Percentiles rank a stretch among this genome's conserved stretches.
Evolutionary conservation across 108 stramenopile genomes (phyloP).

Genomic region (Parietichytrium sp.): DNA sequence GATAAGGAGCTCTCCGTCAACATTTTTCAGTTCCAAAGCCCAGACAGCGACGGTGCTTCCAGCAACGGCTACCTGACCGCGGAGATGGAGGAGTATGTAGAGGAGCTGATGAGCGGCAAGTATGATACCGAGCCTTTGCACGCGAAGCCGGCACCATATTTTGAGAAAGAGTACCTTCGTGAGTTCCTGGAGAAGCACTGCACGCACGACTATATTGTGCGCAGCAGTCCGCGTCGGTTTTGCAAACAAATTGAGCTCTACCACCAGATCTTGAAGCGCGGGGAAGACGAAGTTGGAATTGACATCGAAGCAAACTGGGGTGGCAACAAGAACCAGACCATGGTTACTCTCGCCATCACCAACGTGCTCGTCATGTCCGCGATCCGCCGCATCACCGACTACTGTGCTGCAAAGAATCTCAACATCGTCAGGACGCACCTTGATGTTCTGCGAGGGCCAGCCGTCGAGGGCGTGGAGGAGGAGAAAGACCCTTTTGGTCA

Average conservation of each 20-base stretch:
- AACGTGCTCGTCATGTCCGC: slow-evolving; percentile 82
- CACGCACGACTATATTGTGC: slow-evolving; percentile 17
- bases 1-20: slow-evolving; percentile 82
- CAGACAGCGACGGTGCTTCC: slow-evolving; percentile 55
- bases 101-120: slow-evolving; percentile 59
- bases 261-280: slow-evolving; percentile 44
- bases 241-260: slow-evolving; percentile 45
- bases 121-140: slow-evolving; percentile 53
- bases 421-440: slow-evolving; percentile 84
- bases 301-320: slow-evolving; percentile 74
- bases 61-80: slow-evolving; percentile 40
- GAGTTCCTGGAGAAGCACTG: neutral
- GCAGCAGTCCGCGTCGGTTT: slow-evolving; percentile 44
- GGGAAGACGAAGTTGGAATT: slow-evolving; percentile 52
- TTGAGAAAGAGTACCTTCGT: slow-evolving; percentile 39
- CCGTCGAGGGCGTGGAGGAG: slow-evolving; percentile 85
- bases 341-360: slow-evolving; percentile 69
- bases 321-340: slow-evolving; percentile 49
- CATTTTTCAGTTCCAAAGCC: slow-evolving; percentile 73
- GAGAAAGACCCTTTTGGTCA: slow-evolving; percentile 57
- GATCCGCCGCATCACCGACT: slow-evolving; percentile 75
- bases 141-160: slow-evolving; percentile 46
- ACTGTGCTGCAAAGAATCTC: slow-evolving; percentile 73
- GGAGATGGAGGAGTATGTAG: slow-evolving; percentile 68
- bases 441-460: slow-evolving; percentile 67